Evolutionary conservation across 2,329 filamentous ascomycete genomes (phyloP).

Genomic region (Calonectria pauciramosa): DNA sequence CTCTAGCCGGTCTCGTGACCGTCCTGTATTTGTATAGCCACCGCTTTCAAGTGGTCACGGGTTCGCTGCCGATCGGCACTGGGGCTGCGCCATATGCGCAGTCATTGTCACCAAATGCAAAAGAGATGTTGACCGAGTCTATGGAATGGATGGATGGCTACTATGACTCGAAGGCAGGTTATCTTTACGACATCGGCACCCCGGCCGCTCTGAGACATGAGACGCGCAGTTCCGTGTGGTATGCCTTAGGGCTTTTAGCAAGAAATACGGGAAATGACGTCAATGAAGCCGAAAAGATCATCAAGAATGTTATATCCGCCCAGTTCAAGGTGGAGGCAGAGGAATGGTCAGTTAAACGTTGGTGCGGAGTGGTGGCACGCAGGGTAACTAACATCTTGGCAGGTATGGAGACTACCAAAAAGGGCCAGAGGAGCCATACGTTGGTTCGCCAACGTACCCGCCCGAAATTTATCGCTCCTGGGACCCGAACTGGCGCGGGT

Average conservation of each 20-base stretch:
- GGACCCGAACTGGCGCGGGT: constrained; percentile 76
- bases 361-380: fast-evolving
- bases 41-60: not conserved
- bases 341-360: constrained; percentile 63
- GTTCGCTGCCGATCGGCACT: not conserved
- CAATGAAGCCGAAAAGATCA: constrained; percentile 65
- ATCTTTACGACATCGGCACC: constrained; percentile 64
- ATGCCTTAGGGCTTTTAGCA: constrained; percentile 69
- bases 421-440: constrained; percentile 69
- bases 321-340: constrained; percentile 66
- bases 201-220: constrained; percentile 65
- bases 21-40: not conserved
- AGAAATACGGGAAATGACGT: constrained; percentile 65
- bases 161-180: constrained; percentile 66
- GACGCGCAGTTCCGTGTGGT: constrained; percentile 71
- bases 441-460: constrained; percentile 65
- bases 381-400: not conserved
- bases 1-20: not conserved
- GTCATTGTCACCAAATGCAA: constrained; percentile 29
- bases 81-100: not conserved
- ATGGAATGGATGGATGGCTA: constrained; percentile 64
- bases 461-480: constrained; percentile 67
- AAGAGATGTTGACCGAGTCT: constrained; percentile 32
- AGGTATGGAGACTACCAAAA: constrained; percentile 62
- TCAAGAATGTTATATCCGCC: constrained; percentile 65